Evolutionary conservation across 805 yeast species (phyloP).

Genomic region (Nakazawaea ishiwadae): DNA sequence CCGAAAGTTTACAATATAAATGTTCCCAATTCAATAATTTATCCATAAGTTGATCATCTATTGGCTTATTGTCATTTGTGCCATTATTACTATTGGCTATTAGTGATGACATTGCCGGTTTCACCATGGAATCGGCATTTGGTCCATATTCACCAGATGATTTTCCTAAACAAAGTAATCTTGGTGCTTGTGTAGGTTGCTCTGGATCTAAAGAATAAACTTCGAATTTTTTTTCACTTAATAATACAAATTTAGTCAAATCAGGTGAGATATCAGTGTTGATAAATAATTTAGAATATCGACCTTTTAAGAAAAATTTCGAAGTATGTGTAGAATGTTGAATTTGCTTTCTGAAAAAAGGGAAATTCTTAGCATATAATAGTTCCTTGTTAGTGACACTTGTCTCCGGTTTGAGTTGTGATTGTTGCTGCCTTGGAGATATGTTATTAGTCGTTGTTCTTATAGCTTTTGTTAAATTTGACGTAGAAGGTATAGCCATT

Average conservation of each 20-base stretch:
- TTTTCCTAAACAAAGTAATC: constrained; percentile 61
- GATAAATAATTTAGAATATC: constrained; percentile 39
- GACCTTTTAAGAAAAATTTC: constrained; percentile 38
- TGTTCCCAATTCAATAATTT: constrained; percentile 53
- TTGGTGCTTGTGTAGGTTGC: constrained; percentile 43
- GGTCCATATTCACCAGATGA: constrained; percentile 65
- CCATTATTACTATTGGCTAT: constrained; percentile 23
- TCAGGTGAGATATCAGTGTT: constrained; percentile 62
- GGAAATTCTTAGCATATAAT: constrained; percentile 75
- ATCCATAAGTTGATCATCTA: constrained; percentile 25
- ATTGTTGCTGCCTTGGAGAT: no score
- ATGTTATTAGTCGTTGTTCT: constrained; percentile 13
- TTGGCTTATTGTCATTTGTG: constrained; percentile 14
- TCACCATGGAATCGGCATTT: constrained; percentile 33
- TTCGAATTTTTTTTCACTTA: constrained; percentile 70
- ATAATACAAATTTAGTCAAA: constrained; percentile 57
- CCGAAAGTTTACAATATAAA: constrained; percentile 54
- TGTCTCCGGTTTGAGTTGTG: no score
- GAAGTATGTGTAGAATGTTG: constrained; percentile 48
- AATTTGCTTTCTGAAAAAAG: constrained; percentile 63
- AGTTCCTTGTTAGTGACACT: constrained; percentile 43
- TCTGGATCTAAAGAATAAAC: constrained; percentile 51
- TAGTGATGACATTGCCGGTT: constrained; percentile 19
- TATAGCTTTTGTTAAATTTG: constrained; percentile 7
- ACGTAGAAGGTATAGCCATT: no score